These are phyloP conservation scores for Balansia obtecta DNA, from an alignment of 2,329 filamentous ascomycete species.

Conservation along the genomic window DNA sequence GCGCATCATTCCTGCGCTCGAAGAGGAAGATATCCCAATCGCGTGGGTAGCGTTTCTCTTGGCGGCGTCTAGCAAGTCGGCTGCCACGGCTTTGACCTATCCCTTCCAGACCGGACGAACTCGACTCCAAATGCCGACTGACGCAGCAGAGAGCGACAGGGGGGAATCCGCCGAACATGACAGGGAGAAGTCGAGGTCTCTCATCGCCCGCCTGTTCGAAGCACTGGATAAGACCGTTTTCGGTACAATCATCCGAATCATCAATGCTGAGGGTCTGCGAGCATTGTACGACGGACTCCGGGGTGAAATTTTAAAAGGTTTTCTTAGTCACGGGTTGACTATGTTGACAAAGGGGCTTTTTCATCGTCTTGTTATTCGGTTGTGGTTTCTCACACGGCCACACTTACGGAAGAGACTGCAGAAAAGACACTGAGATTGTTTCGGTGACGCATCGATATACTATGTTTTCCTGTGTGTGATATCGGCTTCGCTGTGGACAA, in stretches of 20 bases:
- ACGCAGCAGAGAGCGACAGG: slow-evolving; percentile 11
- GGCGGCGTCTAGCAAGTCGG: slow-evolving; percentile 67
- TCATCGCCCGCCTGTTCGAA: slow-evolving; percentile 7
- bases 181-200: slow-evolving; percentile 4
- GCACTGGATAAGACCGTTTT: slow-evolving; percentile 42
- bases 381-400: slow-evolving; percentile 47
- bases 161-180: slow-evolving; percentile 5
- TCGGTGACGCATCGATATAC: neutral
- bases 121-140: slow-evolving; percentile 51
- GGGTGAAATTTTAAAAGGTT: slow-evolving; percentile 69
- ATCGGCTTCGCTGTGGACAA: neutral
- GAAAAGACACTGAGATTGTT: neutral
- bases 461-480: neutral
- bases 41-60: slow-evolving; percentile 32
- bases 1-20: slow-evolving; percentile 37
- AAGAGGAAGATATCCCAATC: slow-evolving; percentile 26
- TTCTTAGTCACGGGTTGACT: slow-evolving; percentile 75
- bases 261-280: slow-evolving; percentile 49
- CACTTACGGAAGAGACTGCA: slow-evolving; percentile 13
- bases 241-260: slow-evolving; percentile 44
- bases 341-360: slow-evolving; percentile 77
- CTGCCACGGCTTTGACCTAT: slow-evolving; percentile 68
- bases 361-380: slow-evolving; percentile 56
- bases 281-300: slow-evolving; percentile 66
- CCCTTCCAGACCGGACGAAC: slow-evolving; percentile 80